phyloP scores from a whole-genome alignment of 2,329 filamentous ascomycete species.

The Stagonosporopsis tanaceti region DNA sequence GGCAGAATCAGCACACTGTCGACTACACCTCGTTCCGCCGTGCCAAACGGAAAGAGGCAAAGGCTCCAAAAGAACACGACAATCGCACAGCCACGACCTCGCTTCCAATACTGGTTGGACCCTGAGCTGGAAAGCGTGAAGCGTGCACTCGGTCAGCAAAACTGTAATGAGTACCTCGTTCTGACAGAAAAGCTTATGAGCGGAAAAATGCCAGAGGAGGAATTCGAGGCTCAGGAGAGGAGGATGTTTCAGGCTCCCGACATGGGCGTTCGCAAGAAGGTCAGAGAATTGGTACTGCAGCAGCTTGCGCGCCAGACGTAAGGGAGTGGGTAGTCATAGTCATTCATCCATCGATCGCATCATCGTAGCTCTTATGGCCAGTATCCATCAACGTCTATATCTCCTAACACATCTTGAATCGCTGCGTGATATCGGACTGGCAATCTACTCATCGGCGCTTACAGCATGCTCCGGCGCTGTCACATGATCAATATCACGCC shows the following conservation, averaged over 20 bases:
- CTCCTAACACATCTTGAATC: not conserved
- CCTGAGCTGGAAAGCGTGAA: slow-evolving; percentile 18
- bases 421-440: not conserved
- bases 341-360: not conserved
- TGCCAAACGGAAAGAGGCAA: not conserved
- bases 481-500: too few relatives aligned
- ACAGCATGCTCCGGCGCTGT: too few relatives aligned
- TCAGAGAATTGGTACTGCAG: not conserved
- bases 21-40: not conserved
- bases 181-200: slow-evolving; percentile 20
- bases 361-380: not conserved
- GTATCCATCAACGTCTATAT: not conserved
- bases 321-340: not conserved
- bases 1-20: not conserved
- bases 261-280: not conserved
- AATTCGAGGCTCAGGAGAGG: slow-evolving; percentile 10
- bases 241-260: slow-evolving; percentile 16
- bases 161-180: slow-evolving; percentile 27
- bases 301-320: not conserved
- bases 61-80: too few relatives aligned
- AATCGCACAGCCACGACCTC: not conserved
- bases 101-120: slow-evolving; percentile 15
- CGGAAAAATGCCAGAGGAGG: slow-evolving; percentile 6
- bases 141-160: slow-evolving; percentile 23
- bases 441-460: not conserved